These are phyloP conservation scores for Penicillium cosmopolitanum DNA, from an alignment of 495 filamentous ascomycete species.

Conservation along the genomic window DNA sequence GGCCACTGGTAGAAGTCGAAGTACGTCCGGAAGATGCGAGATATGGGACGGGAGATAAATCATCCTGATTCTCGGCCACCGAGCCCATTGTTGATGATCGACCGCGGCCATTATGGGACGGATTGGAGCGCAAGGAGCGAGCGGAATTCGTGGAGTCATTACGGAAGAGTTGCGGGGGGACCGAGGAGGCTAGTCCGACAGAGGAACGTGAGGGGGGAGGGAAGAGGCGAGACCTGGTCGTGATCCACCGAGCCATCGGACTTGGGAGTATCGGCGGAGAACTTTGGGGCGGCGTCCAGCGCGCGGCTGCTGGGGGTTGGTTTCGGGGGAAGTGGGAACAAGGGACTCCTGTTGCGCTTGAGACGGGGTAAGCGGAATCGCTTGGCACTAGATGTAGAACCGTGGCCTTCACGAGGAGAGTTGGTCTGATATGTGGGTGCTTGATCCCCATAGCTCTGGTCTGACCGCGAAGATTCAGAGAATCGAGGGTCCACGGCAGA, in stretches of 20 bases:
- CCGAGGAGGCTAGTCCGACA: conserved; percentile 45
- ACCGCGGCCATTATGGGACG: conserved; percentile 61
- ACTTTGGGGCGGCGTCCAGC: conserved; percentile 31
- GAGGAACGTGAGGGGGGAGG: conserved; percentile 61
- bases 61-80: conserved; percentile 57
- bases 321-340: conserved; percentile 87
- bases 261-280: conserved; percentile 29
- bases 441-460: conserved; percentile 80
- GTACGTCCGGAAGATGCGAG: conserved; percentile 65
- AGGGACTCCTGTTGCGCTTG: conserved; percentile 77
- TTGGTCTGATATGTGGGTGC: conserved; percentile 52
- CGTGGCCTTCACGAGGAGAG: conserved; percentile 32
- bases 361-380: conserved; percentile 81
- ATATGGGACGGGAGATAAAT: conserved; percentile 60
- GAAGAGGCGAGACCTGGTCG: conserved; percentile 53
- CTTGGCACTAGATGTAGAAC: conserved; percentile 61
- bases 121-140: conserved; percentile 75
- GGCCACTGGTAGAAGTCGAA: conserved; percentile 79
- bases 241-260: conserved; percentile 34
- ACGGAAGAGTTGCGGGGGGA: conserved; percentile 49
- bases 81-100: conserved; percentile 93
- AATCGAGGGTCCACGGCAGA: conserved; percentile 73
- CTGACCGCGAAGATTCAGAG: conserved; percentile 92
- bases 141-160: conserved; percentile 68
- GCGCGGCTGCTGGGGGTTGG: conserved; percentile 34